These are phyloP conservation scores for Anisodus tanguticus DNA, from an alignment of 257 asterid genomes.

Conservation along the genomic window DNA sequence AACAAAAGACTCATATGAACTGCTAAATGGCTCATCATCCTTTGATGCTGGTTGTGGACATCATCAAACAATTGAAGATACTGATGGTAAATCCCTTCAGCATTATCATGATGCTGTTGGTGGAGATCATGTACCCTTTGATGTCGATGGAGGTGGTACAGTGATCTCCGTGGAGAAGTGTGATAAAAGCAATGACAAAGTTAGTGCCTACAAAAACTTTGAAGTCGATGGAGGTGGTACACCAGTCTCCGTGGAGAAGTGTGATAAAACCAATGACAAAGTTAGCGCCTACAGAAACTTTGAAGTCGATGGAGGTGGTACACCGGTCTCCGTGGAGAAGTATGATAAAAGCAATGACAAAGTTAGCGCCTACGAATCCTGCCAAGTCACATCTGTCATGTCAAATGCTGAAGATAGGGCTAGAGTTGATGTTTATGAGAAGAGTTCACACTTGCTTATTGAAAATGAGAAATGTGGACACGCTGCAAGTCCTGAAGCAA, in stretches of 20 bases:
- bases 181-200: constrained; percentile 25
- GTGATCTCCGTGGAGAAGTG: constrained; percentile 27
- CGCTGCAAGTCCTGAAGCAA: constrained; percentile 37
- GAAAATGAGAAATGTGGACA: constrained; percentile 34
- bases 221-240: constrained; percentile 26
- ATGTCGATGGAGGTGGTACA: constrained; percentile 32
- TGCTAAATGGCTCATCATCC: constrained; percentile 34
- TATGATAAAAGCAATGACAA: constrained; percentile 26
- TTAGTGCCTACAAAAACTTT: constrained; percentile 20
- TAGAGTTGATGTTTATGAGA: background rate
- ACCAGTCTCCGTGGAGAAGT: no score
- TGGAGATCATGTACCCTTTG: constrained; percentile 30
- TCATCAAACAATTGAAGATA: constrained; percentile 38
- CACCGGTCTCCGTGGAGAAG: constrained; percentile 30
- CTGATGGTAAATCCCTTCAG: constrained; percentile 39
- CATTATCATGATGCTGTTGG: constrained; percentile 38
- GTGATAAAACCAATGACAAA: no score
- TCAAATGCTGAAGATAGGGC: constrained; percentile 29
- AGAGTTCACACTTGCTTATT: constrained; percentile 32
- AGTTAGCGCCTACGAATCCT: constrained; percentile 26
- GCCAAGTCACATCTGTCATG: constrained; percentile 35
- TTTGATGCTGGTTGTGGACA: constrained; percentile 29
- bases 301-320: constrained; percentile 30
- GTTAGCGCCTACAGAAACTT: no score
- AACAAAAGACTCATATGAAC: constrained; percentile 35